Conservation (phyloP, 2,329 filamentous ascomycete genomes). For the Trichoderma sp. region DNA sequence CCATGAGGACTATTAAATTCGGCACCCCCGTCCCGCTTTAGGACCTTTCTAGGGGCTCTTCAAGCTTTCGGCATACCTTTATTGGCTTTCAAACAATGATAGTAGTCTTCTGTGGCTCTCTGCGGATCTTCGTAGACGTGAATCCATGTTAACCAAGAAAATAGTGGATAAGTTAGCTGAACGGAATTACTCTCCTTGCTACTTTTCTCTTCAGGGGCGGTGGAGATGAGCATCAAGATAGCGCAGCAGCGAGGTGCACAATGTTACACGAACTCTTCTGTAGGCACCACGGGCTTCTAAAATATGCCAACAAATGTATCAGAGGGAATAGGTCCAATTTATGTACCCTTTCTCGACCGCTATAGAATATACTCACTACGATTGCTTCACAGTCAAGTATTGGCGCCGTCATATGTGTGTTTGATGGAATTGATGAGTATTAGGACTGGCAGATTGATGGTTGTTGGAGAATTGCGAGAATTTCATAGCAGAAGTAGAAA, state of each 20-base stretch:
- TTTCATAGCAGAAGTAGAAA: neutral
- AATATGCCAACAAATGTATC: neutral
- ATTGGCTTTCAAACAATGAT: neutral
- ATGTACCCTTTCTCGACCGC: neutral
- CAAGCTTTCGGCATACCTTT: neutral
- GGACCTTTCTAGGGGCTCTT: neutral
- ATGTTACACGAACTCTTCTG: neutral
- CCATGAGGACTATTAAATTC: neutral
- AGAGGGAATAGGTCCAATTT: neutral
- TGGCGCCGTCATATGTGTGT: neutral
- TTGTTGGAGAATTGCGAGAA: neutral
- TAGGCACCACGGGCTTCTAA: neutral
- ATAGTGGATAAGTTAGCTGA: neutral
- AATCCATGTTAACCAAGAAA: neutral
- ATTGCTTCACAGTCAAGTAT: neutral
- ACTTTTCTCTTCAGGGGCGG: neutral
- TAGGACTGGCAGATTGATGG: neutral
- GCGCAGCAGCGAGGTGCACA: neutral
- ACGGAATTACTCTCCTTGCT: neutral
- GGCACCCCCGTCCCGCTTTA: neutral
- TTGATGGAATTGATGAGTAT: neutral
- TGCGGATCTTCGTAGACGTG: neutral
- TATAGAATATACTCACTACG: neutral
- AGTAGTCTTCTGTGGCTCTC: neutral
- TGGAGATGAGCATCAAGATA: neutral